Evolutionary conservation across 2,329 filamentous ascomycete species (phyloP).

Genomic region (Pseudogymnoascus pannorum): DNA sequence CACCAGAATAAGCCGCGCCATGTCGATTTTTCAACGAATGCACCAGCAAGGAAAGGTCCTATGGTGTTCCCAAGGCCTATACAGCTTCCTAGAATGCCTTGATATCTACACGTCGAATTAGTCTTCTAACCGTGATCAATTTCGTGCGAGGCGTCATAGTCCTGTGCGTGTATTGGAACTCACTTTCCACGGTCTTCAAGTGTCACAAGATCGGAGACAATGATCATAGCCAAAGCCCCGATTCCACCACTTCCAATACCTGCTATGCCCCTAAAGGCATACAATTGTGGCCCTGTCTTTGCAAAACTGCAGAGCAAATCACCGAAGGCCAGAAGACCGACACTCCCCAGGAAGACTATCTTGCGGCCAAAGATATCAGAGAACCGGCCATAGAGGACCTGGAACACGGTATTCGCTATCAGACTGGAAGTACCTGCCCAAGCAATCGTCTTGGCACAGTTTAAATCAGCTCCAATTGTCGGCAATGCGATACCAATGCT

Average conservation of each 20-base stretch:
- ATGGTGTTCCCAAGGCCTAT: slow-evolving; percentile 36
- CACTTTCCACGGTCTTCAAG: slow-evolving; percentile 51
- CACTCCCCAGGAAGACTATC: slow-evolving; percentile 45
- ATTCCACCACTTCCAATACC: slow-evolving; percentile 58
- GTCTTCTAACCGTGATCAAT: neutral
- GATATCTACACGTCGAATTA: slow-evolving; percentile 25
- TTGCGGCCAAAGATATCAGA: slow-evolving; percentile 57
- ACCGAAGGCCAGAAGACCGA: slow-evolving; percentile 45
- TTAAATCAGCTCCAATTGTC: slow-evolving; percentile 39
- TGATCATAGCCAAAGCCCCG: slow-evolving; percentile 52
- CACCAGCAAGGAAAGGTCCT: slow-evolving; percentile 39
- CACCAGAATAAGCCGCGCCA: slow-evolving; percentile 43
- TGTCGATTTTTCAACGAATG: slow-evolving; percentile 31
- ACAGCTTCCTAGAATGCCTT: slow-evolving; percentile 36
- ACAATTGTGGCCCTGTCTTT: slow-evolving; percentile 49
- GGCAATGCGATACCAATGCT: slow-evolving; percentile 38
- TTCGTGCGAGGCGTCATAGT: neutral
- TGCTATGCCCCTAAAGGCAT: slow-evolving; percentile 51
- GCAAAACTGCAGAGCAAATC: slow-evolving; percentile 54
- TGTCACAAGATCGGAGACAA: slow-evolving; percentile 52
- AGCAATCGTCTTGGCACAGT: slow-evolving; percentile 41
- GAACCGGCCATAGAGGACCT: slow-evolving; percentile 55
- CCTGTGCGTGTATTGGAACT: slow-evolving; percentile 10
- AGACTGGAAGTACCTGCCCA: slow-evolving; percentile 48
- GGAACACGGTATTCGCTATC: slow-evolving; percentile 54